Evolutionary conservation across 176 grass and related monocot species (phyloP).

Genomic region (Ensete ventricosum): DNA sequence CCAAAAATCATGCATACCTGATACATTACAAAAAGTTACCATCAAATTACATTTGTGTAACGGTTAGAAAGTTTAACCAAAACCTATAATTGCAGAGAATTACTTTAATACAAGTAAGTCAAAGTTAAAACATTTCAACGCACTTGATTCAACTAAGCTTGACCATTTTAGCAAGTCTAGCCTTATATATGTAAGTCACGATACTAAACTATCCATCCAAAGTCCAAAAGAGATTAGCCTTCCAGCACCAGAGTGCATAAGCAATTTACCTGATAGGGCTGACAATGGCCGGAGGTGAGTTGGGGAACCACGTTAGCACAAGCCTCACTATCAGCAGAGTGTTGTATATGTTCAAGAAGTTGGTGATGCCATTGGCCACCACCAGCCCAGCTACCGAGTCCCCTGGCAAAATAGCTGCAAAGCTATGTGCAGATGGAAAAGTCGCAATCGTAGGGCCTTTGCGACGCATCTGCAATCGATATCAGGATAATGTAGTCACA

Average conservation of each 20-base stretch:
- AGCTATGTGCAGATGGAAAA: slow-evolving; percentile 31
- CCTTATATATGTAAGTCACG: neutral
- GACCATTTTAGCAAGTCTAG: neutral
- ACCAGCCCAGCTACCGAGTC: slow-evolving; percentile 71
- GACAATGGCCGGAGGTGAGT: slow-evolving; percentile 78
- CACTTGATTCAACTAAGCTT: neutral
- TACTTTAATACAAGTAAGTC: neutral
- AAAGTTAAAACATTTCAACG: neutral
- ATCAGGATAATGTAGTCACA: neutral
- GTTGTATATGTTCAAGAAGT: slow-evolving; percentile 95
- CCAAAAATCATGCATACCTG: neutral
- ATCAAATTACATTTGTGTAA: neutral
- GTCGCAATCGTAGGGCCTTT: slow-evolving; percentile 16
- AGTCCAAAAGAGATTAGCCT: neutral
- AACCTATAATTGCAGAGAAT: neutral
- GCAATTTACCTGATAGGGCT: slow-evolving; percentile 64
- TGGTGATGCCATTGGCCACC: slow-evolving; percentile 77
- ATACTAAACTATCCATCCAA: neutral
- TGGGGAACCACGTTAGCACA: slow-evolving; percentile 97
- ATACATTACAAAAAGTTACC: neutral
- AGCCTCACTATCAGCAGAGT: slow-evolving; percentile 76
- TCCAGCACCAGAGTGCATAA: neutral
- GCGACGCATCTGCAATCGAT: slow-evolving; percentile 23
- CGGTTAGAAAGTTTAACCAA: neutral
- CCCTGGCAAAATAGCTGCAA: slow-evolving; percentile 73